phyloP scores from a whole-genome alignment of 2,329 filamentous ascomycete species.

The Ascocoryne sarcoides region DNA sequence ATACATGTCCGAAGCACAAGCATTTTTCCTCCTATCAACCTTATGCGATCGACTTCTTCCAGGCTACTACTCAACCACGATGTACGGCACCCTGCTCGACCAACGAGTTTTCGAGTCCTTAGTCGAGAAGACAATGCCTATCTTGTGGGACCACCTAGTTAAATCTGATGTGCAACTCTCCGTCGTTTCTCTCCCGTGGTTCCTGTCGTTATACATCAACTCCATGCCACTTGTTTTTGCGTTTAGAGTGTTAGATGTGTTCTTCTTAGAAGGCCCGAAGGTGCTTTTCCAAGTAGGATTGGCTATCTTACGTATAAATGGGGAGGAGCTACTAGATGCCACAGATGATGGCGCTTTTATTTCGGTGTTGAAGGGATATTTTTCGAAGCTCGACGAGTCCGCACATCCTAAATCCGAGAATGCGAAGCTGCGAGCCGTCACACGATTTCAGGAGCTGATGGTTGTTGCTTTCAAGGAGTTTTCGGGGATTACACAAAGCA shows the following conservation, averaged over 20 bases:
- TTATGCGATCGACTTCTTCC: conserved; percentile 89
- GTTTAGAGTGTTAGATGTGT: conserved; percentile 92
- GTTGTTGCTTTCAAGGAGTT: conserved; percentile 99
- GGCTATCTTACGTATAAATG: conserved; percentile 94
- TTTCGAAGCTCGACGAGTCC: conserved; percentile 85
- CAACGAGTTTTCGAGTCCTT: conserved; percentile 96
- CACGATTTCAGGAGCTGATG: conserved; percentile 96
- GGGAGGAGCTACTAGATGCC: conserved; percentile 88
- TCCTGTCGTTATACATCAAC: conserved; percentile 96
- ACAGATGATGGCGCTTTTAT: conserved; percentile 95
- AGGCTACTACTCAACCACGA: conserved; percentile 96
- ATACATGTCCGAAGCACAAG: conserved; percentile 95
- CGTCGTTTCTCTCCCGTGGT: conserved; percentile 95
- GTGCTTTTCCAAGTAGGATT: conserved; percentile 94
- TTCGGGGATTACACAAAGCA: conserved; percentile 86
- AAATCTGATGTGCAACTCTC: conserved; percentile 96
- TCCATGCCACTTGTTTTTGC: conserved; percentile 98
- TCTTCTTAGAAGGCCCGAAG: conserved; percentile 96
- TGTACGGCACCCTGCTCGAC: conserved; percentile 96
- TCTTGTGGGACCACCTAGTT: conserved; percentile 96
- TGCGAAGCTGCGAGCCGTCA: conserved; percentile 85
- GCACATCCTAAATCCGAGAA: conserved; percentile 95
- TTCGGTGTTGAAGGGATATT: conserved; percentile 90
- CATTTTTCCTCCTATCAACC: conserved; percentile 86
- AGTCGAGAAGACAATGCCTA: conserved; percentile 98